phyloP scores from a whole-genome alignment of 2,329 filamentous ascomycete species.

The Colletotrichum sp. region DNA sequence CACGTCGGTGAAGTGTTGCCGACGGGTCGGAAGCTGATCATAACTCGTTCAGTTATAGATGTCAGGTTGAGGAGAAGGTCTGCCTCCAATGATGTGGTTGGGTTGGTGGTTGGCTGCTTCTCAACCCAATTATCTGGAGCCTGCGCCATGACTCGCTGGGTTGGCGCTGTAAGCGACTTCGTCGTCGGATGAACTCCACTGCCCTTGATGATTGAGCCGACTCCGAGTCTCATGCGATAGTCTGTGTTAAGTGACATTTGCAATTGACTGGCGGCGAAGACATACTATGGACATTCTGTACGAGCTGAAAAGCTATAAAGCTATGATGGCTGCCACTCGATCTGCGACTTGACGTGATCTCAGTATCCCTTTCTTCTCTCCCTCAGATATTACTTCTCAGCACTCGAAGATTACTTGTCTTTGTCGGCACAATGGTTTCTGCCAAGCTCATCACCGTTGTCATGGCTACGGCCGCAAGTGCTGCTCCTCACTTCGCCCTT shows the following conservation, averaged over 20 bases:
- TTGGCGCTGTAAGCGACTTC: neutral
- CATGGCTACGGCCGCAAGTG: neutral
- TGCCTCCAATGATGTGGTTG: neutral
- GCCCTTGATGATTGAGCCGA: neutral
- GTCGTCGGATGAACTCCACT: neutral
- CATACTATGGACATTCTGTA: neutral
- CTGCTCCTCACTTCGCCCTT: neutral
- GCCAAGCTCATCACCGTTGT: neutral
- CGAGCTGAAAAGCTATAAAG: neutral
- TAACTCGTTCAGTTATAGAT: neutral
- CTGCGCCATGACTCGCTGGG: conserved; percentile 1
- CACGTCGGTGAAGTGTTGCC: neutral
- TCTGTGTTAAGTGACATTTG: neutral
- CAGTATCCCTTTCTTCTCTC: neutral
- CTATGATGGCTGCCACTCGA: neutral
- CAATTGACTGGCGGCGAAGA: rapidly evolving
- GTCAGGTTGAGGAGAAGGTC: neutral
- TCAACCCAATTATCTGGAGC: neutral
- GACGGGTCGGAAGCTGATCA: neutral
- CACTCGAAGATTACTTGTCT: neutral
- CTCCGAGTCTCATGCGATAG: neutral
- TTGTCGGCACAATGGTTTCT: neutral
- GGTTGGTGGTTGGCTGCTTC: neutral
- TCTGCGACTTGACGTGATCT: neutral
- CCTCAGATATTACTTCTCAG: neutral